Evolutionary conservation across 164 flowering plant species (phyloP).

Genomic region (Tetracentron sinense): DNA sequence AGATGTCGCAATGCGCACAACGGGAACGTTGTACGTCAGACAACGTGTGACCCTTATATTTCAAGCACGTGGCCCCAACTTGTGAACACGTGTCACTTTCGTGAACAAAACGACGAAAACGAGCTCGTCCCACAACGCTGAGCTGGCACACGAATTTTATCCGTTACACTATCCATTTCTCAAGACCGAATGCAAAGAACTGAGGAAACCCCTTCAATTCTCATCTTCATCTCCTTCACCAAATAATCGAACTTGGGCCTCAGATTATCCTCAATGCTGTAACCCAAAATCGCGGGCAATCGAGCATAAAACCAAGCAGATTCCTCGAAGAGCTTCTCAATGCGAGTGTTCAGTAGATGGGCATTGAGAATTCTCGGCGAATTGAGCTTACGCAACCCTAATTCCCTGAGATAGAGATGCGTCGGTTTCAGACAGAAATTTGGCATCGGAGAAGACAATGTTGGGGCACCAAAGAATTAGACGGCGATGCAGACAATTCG

Average conservation of each 20-base stretch:
- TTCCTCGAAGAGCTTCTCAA: conserved; percentile 44
- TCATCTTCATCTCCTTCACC: conserved; percentile 50
- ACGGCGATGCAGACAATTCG: conserved; percentile 35
- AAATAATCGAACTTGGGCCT: conserved; percentile 57
- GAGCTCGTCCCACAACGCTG: too few species aligned
- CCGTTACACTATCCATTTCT: conserved; percentile 41
- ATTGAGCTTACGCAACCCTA: conserved; percentile 50
- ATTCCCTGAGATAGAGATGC: conserved; percentile 31
- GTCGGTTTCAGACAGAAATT: conserved; percentile 51
- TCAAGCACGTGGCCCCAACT: too few species aligned
- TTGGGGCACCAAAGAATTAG: conserved; percentile 46
- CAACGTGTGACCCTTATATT: too few species aligned
- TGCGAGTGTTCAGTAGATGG: conserved; percentile 49
- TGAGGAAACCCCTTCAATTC: conserved; percentile 63
- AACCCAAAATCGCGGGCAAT: conserved; percentile 68
- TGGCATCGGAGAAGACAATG: conserved; percentile 48
- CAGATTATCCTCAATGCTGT: conserved; percentile 51
- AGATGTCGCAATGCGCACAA: too few species aligned
- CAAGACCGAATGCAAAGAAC: conserved; percentile 59
- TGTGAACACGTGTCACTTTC: too few species aligned
- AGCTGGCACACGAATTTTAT: too few species aligned
- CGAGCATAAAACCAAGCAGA: conserved; percentile 41
- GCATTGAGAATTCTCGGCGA: conserved; percentile 49
- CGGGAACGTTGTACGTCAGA: too few species aligned
- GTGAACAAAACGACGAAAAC: too few species aligned